Evolutionary conservation across 2,329 filamentous ascomycete genomes (phyloP).

Genomic region (Paecilomyces sp.): DNA sequence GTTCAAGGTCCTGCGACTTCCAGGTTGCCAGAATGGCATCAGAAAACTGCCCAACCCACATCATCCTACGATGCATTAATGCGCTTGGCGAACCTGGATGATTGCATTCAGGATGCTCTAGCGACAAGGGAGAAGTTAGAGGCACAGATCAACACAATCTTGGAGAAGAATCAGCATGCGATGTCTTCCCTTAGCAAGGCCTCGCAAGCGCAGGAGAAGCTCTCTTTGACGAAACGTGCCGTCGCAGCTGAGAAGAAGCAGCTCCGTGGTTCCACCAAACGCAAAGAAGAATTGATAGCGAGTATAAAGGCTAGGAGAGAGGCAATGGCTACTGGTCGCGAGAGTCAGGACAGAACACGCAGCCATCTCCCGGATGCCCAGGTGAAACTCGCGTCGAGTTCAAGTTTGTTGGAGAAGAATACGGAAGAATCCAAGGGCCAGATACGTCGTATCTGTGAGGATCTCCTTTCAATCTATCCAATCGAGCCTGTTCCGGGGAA

Average conservation of each 20-base stretch:
- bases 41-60: constrained; percentile 51
- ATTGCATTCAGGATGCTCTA: constrained; percentile 83
- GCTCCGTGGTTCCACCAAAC: constrained; percentile 54
- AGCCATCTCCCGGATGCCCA: constrained; percentile 56
- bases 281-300: constrained; percentile 59
- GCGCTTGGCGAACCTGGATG: constrained; percentile 79
- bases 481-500: constrained; percentile 61
- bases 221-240: constrained; percentile 38
- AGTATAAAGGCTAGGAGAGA: constrained; percentile 60
- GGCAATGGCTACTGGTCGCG: constrained; percentile 59
- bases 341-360: constrained; percentile 51
- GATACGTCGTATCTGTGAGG: constrained; percentile 78
- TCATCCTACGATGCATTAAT: constrained; percentile 85
- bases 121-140: constrained; percentile 67
- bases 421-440: constrained; percentile 70
- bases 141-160: constrained; percentile 61
- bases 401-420: constrained; percentile 48
- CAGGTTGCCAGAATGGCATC: constrained; percentile 27
- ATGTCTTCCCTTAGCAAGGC: constrained; percentile 24
- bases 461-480: constrained; percentile 70
- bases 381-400: constrained; percentile 52
- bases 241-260: constrained; percentile 59
- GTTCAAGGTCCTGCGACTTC: constrained; percentile 18
- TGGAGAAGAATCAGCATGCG: constrained; percentile 29
- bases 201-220: constrained; percentile 33